Conservation (phyloP, 257 asterid species). For the Phtheirospermum japonicum region DNA sequence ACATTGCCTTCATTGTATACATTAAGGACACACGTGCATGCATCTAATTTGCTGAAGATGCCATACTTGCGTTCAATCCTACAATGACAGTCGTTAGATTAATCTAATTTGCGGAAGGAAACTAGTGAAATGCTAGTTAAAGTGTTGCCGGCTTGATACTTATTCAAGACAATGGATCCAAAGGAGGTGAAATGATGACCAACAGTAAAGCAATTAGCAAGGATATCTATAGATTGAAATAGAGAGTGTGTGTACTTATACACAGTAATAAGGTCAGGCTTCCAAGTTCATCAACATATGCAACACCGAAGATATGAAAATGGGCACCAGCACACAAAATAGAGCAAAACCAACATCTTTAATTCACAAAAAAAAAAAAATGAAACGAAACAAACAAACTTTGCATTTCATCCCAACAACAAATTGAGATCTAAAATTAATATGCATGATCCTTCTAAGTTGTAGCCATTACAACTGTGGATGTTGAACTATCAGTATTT, state of each 20-base stretch:
- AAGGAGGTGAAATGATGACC: conserved; percentile 19
- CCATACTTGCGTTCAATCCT: conserved; percentile 90
- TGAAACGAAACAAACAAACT: no score
- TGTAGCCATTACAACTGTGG: no score
- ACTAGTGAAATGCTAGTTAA: conserved; percentile 20
- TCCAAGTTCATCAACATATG: conserved; percentile 15
- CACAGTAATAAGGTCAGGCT: not conserved
- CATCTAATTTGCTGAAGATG: conserved; percentile 87
- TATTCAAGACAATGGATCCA: conserved; percentile 22
- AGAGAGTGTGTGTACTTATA: not conserved
- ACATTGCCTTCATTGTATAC: conserved; percentile 72
- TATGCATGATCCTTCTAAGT: no score
- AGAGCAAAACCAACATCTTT: conserved; percentile 5
- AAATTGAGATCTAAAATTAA: no score
- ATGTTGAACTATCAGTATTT: no score
- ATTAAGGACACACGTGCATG: conserved; percentile 78
- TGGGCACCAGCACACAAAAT: conserved; percentile 8
- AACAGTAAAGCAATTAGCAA: conserved; percentile 8
- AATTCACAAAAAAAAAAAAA: not conserved
- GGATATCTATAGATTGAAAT: conserved; percentile 8
- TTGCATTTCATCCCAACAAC: no score
- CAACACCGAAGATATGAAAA: not conserved
- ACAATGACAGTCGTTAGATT: conserved; percentile 32
- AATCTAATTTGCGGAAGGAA: conserved; percentile 26
- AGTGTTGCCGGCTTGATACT: conserved; percentile 26